Evolutionary conservation across 495 filamentous ascomycete genomes (phyloP).

Genomic region (Cudoniella acicularis): DNA sequence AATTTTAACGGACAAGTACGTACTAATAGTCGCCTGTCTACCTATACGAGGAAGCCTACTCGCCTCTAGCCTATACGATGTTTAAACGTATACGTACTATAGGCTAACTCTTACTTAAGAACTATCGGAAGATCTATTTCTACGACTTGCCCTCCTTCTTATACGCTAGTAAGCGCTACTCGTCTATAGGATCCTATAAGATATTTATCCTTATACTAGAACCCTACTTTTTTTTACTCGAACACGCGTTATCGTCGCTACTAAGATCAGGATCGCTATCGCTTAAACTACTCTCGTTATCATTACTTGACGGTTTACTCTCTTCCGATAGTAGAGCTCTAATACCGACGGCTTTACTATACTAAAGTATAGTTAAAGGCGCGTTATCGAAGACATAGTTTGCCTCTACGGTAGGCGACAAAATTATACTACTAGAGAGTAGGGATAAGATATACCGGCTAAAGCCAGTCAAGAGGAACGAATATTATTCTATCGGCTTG

Average conservation of each 20-base stretch:
- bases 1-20: not conserved
- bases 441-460: slow-evolving; percentile 11
- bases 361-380: slow-evolving; percentile 1
- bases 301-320: not conserved
- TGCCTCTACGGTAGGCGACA: slow-evolving; percentile 12
- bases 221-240: not conserved
- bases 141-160: slow-evolving; percentile 13
- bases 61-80: slow-evolving; percentile 3
- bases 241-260: not conserved
- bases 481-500: slow-evolving; percentile 12
- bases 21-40: not conserved
- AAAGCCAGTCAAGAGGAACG: slow-evolving; percentile 13
- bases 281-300: not conserved
- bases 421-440: slow-evolving; percentile 8
- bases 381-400: not conserved
- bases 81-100: slow-evolving; percentile 7
- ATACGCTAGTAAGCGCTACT: slow-evolving; percentile 11
- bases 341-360: slow-evolving; percentile 8
- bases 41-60: not conserved
- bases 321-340: not conserved
- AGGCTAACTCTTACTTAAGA: not conserved
- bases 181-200: slow-evolving; percentile 1
- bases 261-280: not conserved
- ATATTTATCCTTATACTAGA: not conserved
- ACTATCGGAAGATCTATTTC: slow-evolving; percentile 8